Evolutionary conservation across 1,284 basidiomycete species (phyloP), one percentile per base, ranked within the genome.

Genomic region (Apiotrichum veenhuisii): DNA sequence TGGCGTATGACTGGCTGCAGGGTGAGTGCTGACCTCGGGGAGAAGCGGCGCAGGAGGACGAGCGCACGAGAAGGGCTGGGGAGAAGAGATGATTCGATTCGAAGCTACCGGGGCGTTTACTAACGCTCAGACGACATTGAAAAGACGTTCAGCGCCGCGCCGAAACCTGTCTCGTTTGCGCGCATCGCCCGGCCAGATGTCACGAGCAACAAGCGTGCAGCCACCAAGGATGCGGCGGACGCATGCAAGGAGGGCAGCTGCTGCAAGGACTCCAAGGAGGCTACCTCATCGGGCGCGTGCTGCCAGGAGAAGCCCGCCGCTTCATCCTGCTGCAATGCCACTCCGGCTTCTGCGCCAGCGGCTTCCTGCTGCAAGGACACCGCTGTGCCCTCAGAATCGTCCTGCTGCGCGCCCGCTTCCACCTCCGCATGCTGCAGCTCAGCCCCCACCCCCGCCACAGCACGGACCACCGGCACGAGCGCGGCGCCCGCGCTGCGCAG

Each of bases 1-100:
- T 96, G 0, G 84, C 81, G 0, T 94, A 89, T 71, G 81, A 86
- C n/a, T 84, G 91, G 77, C 69, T 78, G 52, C 80, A 84, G 64
- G 83, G 88, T 87, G 61, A 54, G 79, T 59, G 22, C 17, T 20
- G 26, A 7, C 30, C n/a, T 27, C 11, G n/a, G n/a, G n/a, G n/a
- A n/a, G n/a, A n/a, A n/a, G n/a, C n/a, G n/a, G n/a, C n/a, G n/a
- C n/a, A n/a, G n/a, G n/a, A n/a, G n/a, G n/a, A n/a, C n/a, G n/a
- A n/a, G n/a, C n/a, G n/a, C n/a, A n/a, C n/a, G n/a, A n/a, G n/a
- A n/a, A n/a, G n/a, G n/a, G n/a, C n/a, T n/a, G n/a, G n/a, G n/a
- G n/a, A n/a, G n/a, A n/a, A n/a, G n/a, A n/a, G n/a, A n/a, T n/a
- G n/a, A n/a, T n/a, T n/a, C n/a, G n/a, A n/a, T n/a, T n/a, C n/a